Evolutionary conservation across 768 basidiomycete species (phyloP), one percentile per base, ranked within the genome.

Genomic region (Tulasnella sp.): DNA sequence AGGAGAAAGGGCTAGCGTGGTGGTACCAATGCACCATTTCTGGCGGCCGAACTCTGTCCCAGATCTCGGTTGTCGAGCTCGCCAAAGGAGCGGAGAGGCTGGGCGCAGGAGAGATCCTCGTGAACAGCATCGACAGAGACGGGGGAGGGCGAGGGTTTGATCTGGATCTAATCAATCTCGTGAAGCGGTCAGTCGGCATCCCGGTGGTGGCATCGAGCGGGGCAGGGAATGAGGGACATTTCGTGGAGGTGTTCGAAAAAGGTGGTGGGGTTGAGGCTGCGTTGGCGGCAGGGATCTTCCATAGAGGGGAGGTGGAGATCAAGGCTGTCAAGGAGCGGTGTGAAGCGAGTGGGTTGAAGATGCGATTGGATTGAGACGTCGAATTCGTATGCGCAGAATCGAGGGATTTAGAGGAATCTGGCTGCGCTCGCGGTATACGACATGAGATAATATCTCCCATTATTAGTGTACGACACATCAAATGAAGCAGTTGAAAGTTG

Each of bases 11-110:
- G 44, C 83, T 81, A 67, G 84, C 82, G 44, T 98, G 96, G 92
- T 98, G 94, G 96, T 99, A 99, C 71, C 92, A 93, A 69, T 98
- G 96, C 71, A 98, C 96, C 10, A 87, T 97, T 49, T 87, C 84
- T 0, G 94, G 96, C 41, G 96, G 96, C 12, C 83, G 96, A 29
- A 87, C 92, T 68, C 64, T 75, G 22, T 82, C 92, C 11, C 82
- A 81, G 34, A 72, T 99, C 30, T 96, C 94, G 12, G 94, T 83
- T 44, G 81, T 90, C 21, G 84, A 98, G 71, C 81, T 99, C n/a
- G 90, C 87, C 17, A 75, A 81, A 60, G 96, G 94, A 11, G 91
- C 84, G n/a, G 91, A 96, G 69, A 69, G 69, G 42, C 80, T 99
- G 15, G 96, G 96, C 2, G 93, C 96, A 0, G 96, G 96, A 3